These are phyloP conservation scores for Nosema muscidifuracis DNA, from an alignment of 371 early-diverging fungal species.

Conservation along the genomic window DNA sequence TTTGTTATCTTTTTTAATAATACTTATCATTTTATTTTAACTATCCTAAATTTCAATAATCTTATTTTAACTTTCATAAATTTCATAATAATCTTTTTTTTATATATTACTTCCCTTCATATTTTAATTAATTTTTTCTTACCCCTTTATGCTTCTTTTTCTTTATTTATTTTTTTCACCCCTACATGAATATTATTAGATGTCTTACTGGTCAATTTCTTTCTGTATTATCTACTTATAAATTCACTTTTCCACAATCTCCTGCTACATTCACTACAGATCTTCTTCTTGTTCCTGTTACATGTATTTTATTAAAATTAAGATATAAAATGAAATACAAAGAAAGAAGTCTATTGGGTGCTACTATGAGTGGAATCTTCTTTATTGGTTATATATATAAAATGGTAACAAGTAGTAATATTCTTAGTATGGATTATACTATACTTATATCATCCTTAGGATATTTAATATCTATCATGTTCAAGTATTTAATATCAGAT, in stretches of 20 bases:
- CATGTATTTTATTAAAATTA: not conserved
- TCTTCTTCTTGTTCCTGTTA: not conserved
- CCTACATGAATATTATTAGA: not conserved
- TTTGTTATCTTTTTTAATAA: too few relatives aligned
- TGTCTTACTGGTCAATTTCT: not conserved
- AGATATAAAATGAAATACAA: not conserved
- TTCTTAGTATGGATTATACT: not conserved
- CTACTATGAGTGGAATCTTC: not conserved
- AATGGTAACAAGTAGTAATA: not conserved
- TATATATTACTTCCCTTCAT: too few relatives aligned
- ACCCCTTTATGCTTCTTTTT: too few relatives aligned
- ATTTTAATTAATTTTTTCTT: too few relatives aligned
- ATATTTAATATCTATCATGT: not conserved
- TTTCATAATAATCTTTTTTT: too few relatives aligned
- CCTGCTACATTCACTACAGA: not conserved
- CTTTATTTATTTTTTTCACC: not conserved
- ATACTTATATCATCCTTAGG: not conserved
- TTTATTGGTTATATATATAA: not conserved
- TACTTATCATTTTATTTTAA: too few relatives aligned
- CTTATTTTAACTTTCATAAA: too few relatives aligned
- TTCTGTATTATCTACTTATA: constrained; percentile 3
- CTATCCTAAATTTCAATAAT: too few relatives aligned
- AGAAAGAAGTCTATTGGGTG: not conserved
- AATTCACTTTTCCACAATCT: not conserved
- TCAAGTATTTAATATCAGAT: not conserved